Conservation (phyloP, 257 asterid species). For the Przewalskia tangutica region DNA sequence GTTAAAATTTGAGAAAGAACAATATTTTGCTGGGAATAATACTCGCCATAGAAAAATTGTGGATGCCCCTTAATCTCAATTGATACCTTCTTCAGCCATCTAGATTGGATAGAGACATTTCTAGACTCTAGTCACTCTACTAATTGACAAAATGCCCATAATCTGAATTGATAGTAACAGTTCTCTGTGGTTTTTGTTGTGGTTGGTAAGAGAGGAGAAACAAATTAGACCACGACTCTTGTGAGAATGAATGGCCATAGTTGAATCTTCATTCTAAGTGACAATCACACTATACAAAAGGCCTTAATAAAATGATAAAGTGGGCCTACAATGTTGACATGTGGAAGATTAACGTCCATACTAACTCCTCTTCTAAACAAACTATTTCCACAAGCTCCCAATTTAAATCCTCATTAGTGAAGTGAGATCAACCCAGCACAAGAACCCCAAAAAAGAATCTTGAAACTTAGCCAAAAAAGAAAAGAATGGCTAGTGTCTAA, state of each 20-base stretch:
- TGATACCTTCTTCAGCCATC: not conserved
- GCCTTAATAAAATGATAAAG: conserved; percentile 2
- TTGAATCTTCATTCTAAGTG: not conserved
- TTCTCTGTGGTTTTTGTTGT: not conserved
- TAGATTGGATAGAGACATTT: not conserved
- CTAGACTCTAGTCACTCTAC: not conserved
- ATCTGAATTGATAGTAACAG: not conserved
- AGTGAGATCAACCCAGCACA: not conserved
- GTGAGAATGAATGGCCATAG: conserved; percentile 4
- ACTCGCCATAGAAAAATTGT: not conserved
- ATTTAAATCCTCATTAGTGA: not conserved
- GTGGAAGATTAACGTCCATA: conserved; percentile 12
- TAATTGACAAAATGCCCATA: not conserved
- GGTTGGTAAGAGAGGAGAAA: not conserved
- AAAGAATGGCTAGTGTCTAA: conserved; percentile 40
- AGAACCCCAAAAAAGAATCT: not conserved
- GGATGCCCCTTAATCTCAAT: not conserved
- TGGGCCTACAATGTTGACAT: conserved; percentile 6
- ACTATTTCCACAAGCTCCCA: conserved; percentile 35
- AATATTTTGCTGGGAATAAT: not conserved
- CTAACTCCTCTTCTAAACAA: conserved; percentile 11
- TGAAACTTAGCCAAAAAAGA: not conserved
- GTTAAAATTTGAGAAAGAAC: not conserved
- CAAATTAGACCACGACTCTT: not conserved
- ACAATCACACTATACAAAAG: not conserved